A percentile compares a stretch with the other conserved stretches of the same genome.
Conservation (phyloP, 257 asterid genomes). For the Cruciata laevipes region DNA sequence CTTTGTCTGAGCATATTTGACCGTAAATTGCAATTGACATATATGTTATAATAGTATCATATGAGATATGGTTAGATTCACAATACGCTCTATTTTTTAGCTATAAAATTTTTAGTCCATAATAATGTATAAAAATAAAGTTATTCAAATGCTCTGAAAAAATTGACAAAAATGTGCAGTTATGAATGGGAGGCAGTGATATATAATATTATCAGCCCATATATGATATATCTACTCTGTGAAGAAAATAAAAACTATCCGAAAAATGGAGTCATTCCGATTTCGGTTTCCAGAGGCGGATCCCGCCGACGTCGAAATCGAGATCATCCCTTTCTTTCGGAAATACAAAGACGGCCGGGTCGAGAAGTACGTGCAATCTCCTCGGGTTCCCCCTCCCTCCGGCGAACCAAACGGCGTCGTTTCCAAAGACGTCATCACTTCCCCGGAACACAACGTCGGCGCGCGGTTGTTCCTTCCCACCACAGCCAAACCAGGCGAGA, state of each 20-base stretch:
- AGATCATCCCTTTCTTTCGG: slow-evolving; percentile 41
- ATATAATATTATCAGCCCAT: no score
- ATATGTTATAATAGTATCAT: no score
- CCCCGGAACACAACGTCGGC: slow-evolving; percentile 37
- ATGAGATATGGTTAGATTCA: no score
- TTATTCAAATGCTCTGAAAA: no score
- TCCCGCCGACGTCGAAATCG: slow-evolving; percentile 25
- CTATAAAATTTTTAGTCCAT: no score
- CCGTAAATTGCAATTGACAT: no score
- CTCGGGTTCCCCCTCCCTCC: slow-evolving; percentile 44
- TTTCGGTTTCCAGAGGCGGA: neutral
- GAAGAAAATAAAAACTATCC: neutral
- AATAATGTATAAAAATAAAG: no score
- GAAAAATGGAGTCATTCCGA: neutral
- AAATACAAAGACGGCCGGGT: slow-evolving; percentile 44
- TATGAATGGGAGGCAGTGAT: no score
- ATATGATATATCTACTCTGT: no score
- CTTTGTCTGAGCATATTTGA: no score
- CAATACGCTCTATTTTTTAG: no score
- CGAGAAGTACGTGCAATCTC: slow-evolving; percentile 19
- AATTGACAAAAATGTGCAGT: no score
- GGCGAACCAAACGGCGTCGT: slow-evolving; percentile 36
- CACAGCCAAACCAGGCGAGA: slow-evolving; percentile 18
- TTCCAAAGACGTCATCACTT: slow-evolving; percentile 44
- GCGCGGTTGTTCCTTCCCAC: slow-evolving; percentile 58